Evolutionary conservation across 2,329 filamentous ascomycete genomes (phyloP), one percentile per base, ranked within the genome.

Genomic region (Xenosphaeropsis pyriputrescens): DNA sequence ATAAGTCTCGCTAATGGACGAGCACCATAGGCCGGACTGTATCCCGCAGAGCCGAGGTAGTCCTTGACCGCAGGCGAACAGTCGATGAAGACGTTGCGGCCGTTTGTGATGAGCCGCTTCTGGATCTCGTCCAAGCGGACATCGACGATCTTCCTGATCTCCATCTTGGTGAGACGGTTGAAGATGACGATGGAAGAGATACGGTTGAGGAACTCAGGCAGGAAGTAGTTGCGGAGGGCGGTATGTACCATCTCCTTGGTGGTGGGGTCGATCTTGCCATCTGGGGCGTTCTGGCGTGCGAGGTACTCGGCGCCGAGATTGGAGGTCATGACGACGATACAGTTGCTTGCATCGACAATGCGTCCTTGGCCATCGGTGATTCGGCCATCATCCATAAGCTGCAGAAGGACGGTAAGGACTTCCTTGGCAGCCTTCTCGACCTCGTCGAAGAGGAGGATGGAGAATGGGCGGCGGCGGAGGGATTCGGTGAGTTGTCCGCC

Each of bases 401-500:
- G 91, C n/a, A 98, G 75, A 29, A 98, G 75, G 13, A 98, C 91
- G 1, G 91, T 98, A 32, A 98, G 68, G 1, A 98, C 76, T 63
- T 98, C 91, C 65, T 98, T 98, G 44, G 91, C 91, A 2, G 91
- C 89, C 68, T 98, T 98, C 63, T 98, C 91, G 13, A 96, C 85
- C 61, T 98, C 91, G 50, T 98, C 91, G 50, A 98, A 98, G 7
- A 98, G 75, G 2, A 98, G 69, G 54, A 98, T 98, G 1, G 91
- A 96, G 72, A 98, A 98, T 1, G 91, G 91, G 51, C 86, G 85
- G 42, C 91, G 83, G 32, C 91, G 85, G 15, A 98, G 78, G 18
- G 83, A 83, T 63, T 98, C 91, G 0, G 91, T 98, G 38, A 98
- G 74, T 58, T 98, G 91, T 38, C 91, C 91, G 49, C 91, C 91